These are phyloP conservation scores for Termitomyces sp. DNA, from an alignment of 768 basidiomycete genomes.

Conservation along the genomic window DNA sequence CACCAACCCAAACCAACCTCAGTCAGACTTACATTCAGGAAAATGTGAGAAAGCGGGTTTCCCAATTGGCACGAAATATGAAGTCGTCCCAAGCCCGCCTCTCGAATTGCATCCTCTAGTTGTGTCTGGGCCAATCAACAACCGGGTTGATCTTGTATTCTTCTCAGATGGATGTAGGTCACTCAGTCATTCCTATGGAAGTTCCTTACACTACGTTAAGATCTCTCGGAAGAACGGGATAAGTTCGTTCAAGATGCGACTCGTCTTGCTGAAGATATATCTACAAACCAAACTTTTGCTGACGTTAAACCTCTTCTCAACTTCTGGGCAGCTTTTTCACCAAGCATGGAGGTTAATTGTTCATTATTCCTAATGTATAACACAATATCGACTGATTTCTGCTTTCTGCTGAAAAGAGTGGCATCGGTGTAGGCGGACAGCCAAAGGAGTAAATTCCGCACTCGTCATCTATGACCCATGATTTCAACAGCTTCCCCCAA, in stretches of 20 bases:
- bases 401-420: constrained; percentile 44
- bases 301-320: constrained; percentile 74
- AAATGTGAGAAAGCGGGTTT: not conserved
- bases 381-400: not conserved
- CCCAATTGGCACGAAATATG: not conserved
- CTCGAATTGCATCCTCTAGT: constrained; percentile 56
- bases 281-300: constrained; percentile 72
- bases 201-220: constrained; percentile 27
- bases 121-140: constrained; percentile 56
- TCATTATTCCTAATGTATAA: not conserved
- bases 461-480: not conserved
- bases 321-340: constrained; percentile 78
- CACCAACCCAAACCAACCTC: not conserved
- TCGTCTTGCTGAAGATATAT: constrained; percentile 65
- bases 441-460: constrained; percentile 54
- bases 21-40: not conserved
- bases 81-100: constrained; percentile 30
- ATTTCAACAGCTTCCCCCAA: not conserved
- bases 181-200: not conserved
- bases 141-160: constrained; percentile 74
- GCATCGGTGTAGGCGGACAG: constrained; percentile 62
- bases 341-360: constrained; percentile 60
- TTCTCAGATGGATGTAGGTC: constrained; percentile 75
- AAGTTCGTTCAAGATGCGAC: constrained; percentile 67
- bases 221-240: constrained; percentile 48